Conservation (phyloP, 257 asterid species). For the Solanum acaule region DNA sequence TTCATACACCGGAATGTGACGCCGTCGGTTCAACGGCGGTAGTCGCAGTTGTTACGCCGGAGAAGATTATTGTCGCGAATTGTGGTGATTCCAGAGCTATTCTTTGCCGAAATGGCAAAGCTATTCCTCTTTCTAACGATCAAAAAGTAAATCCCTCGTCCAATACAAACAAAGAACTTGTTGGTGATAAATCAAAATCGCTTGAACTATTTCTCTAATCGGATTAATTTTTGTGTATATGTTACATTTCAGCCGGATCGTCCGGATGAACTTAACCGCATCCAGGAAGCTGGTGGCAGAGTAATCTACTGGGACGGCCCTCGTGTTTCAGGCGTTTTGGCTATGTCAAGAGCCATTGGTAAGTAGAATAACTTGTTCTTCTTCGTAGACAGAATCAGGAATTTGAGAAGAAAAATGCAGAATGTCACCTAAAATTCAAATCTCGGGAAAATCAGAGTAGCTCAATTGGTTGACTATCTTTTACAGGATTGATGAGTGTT, state of each 20-base stretch:
- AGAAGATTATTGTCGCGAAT: slow-evolving; percentile 49
- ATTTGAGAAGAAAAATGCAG: background rate
- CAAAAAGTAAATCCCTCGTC: slow-evolving; percentile 37
- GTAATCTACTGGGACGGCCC: slow-evolving; percentile 77
- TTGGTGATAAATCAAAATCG: background rate
- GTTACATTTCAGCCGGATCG: slow-evolving; percentile 53
- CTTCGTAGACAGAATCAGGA: background rate
- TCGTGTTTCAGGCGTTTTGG: slow-evolving; percentile 71
- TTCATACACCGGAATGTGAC: slow-evolving; percentile 53
- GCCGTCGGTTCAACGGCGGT: slow-evolving; percentile 81
- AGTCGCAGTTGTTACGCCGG: slow-evolving; percentile 43
- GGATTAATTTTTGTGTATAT: background rate
- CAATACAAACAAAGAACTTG: background rate
- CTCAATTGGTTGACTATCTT: background rate
- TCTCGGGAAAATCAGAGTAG: too few relatives aligned
- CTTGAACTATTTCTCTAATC: background rate
- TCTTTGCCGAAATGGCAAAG: slow-evolving; percentile 62
- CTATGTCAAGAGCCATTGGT: slow-evolving; percentile 93
- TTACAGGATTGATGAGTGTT: background rate
- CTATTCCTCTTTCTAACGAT: slow-evolving; percentile 56
- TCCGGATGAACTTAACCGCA: slow-evolving; percentile 65
- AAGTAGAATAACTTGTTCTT: background rate
- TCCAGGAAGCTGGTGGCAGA: slow-evolving; percentile 68
- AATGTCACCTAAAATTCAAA: background rate
- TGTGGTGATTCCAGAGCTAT: slow-evolving; percentile 84